phyloP scores from a whole-genome alignment of 106 monocot species.

The Dactylorhiza incarnata region DNA sequence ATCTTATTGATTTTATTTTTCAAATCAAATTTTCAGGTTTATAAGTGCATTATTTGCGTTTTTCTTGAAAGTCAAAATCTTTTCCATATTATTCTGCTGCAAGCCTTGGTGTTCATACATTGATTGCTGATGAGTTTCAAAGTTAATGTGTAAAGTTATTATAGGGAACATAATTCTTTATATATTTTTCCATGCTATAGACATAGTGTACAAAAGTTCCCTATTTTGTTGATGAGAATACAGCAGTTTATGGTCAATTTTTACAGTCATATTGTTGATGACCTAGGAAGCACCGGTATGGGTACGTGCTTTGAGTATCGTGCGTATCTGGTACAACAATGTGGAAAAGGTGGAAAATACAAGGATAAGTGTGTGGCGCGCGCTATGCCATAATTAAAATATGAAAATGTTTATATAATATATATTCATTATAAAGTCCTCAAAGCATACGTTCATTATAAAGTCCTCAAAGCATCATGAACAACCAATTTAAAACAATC shows the following conservation, averaged over 20 bases:
- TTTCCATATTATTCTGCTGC: background rate
- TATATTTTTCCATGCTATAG: background rate
- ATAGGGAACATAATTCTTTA: background rate
- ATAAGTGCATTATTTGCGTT: background rate
- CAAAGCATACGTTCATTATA: too few species aligned
- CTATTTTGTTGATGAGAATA: background rate
- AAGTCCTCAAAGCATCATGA: too few species aligned
- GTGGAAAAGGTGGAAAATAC: too few species aligned
- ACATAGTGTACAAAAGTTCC: background rate
- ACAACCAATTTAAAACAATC: too few species aligned
- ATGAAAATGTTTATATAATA: too few species aligned
- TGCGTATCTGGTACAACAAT: too few species aligned
- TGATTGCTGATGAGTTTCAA: background rate
- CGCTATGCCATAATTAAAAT: too few species aligned
- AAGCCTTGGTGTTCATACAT: background rate
- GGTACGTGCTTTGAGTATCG: too few species aligned
- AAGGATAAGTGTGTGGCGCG: too few species aligned
- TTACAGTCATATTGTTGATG: background rate
- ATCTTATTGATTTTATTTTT: background rate
- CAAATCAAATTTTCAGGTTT: background rate
- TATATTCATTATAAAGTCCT: too few species aligned
- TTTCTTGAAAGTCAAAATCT: background rate
- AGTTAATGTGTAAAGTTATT: background rate
- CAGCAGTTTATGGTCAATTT: background rate
- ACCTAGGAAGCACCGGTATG: background rate